A percentile compares a stretch with the other conserved stretches of the same genome.
Conservation (phyloP, 2,329 filamentous ascomycete species). For the Exophiala mesophila region DNA sequence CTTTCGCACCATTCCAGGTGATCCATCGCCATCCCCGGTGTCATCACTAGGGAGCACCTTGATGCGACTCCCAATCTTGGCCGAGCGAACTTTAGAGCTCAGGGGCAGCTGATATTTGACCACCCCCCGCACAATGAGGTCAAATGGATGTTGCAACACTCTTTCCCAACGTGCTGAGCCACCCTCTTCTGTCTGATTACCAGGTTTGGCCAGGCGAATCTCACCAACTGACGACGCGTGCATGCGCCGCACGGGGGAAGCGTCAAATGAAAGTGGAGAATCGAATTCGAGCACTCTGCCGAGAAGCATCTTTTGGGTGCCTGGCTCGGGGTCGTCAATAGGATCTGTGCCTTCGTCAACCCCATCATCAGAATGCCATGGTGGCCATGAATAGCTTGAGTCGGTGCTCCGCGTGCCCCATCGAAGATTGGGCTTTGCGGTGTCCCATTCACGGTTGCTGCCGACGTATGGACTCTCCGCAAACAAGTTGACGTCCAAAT, state of each 20-base stretch:
- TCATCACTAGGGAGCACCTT: constrained; percentile 37
- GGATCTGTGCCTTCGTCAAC: constrained; percentile 58
- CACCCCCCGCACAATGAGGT: constrained; percentile 85
- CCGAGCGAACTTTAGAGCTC: constrained; percentile 50
- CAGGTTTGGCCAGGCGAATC: constrained; percentile 74
- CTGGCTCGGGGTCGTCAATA: constrained; percentile 57
- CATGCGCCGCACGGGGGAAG: constrained; percentile 75
- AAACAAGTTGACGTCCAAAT: constrained; percentile 87
- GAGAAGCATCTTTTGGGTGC: constrained; percentile 79
- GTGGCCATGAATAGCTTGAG: constrained; percentile 17
- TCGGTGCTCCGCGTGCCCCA: constrained; percentile 23
- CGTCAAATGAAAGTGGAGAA: constrained; percentile 81
- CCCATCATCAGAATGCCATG: constrained; percentile 29
- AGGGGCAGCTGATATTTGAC: constrained; percentile 72
- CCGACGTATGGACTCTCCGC: constrained; percentile 88
- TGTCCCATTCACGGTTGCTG: constrained; percentile 27
- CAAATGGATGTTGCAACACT: constrained; percentile 86
- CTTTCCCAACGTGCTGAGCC: constrained; percentile 85
- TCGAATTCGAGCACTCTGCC: constrained; percentile 84
- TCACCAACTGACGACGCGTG: constrained; percentile 72
- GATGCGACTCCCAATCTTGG: constrained; percentile 41
- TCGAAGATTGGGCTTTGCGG: constrained; percentile 28
- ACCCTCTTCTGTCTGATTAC: constrained; percentile 78
- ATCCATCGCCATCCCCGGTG: constrained; percentile 18
- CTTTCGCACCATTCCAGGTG: background rate